Conservation (phyloP, 495 filamentous ascomycete species). For the Lindgomyces ingoldianus region DNA sequence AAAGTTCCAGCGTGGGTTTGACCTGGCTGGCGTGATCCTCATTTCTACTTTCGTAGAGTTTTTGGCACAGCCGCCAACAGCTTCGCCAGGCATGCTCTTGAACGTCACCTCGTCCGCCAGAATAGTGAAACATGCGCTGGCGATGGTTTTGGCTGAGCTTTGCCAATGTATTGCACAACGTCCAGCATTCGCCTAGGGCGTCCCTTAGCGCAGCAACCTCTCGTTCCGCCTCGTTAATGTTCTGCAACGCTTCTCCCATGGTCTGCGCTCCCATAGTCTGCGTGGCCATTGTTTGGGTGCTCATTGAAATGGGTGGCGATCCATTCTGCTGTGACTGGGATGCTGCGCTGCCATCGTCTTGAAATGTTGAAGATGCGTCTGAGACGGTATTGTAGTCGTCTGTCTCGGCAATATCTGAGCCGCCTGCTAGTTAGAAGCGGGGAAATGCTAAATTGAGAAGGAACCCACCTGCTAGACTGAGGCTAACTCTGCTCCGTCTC, state of each 20-base stretch:
- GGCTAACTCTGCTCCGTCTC: slow-evolving; percentile 50
- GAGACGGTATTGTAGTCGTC: slow-evolving; percentile 35
- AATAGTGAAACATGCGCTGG: slow-evolving; percentile 68
- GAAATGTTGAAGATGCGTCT: slow-evolving; percentile 3
- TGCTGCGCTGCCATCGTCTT: slow-evolving; percentile 11
- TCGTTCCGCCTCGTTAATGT: slow-evolving; percentile 54
- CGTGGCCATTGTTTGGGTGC: slow-evolving; percentile 32
- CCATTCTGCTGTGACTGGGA: slow-evolving; percentile 3
- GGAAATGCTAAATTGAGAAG: slow-evolving; percentile 9
- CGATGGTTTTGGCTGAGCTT: slow-evolving; percentile 82
- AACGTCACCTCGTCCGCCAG: slow-evolving; percentile 64
- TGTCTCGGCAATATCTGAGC: slow-evolving; percentile 42
- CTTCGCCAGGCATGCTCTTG: slow-evolving; percentile 87
- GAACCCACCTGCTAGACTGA: slow-evolving; percentile 70
- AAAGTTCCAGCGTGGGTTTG: slow-evolving; percentile 76
- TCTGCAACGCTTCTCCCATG: slow-evolving; percentile 39
- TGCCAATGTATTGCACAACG: slow-evolving; percentile 86
- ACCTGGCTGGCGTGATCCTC: slow-evolving; percentile 72
- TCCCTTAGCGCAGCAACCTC: slow-evolving; percentile 73
- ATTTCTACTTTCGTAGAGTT: slow-evolving; percentile 77
- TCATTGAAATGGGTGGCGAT: slow-evolving; percentile 24
- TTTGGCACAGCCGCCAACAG: slow-evolving; percentile 88
- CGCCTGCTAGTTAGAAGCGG: not conserved
- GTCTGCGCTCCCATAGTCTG: slow-evolving; percentile 33
- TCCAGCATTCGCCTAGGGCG: slow-evolving; percentile 89